Evolutionary conservation across 2,329 filamentous ascomycete genomes (phyloP), one percentile per base, ranked within the genome.

Genomic region (Aspergillus sp.): DNA sequence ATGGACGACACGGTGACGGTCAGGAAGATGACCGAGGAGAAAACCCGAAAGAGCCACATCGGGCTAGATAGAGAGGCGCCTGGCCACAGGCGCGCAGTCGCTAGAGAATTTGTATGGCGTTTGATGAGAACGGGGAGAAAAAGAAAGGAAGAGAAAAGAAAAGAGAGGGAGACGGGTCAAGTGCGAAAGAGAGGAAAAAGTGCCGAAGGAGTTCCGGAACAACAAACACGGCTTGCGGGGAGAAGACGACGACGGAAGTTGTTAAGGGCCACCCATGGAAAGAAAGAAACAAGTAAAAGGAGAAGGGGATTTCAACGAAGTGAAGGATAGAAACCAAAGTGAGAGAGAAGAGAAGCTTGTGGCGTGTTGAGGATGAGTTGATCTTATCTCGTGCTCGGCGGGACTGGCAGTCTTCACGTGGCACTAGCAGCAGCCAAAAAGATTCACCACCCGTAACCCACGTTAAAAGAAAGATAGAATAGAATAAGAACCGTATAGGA

Each of bases 1-100:
- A 99, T 94, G 57, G 91, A 96, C 70, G 97, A 88, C 69, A 97
- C 86, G 72, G 97, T 91, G 76, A 89, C 89, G 75, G 92, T 82
- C 65, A 97, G 86, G 77, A 97, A 97, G 75, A 90, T 76, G 69
- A 87, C 81, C 76, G 90, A 90, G 68, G 90, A 90, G 64, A 92
- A 70, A 71, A 88, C 82, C 71, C 88, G 87, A 74, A 92, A 85
- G 74, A 93, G 81, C 88, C 88, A 91, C 89, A 96, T 96, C 75
- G 78, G 63, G 54, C 53, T 48, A 41, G 43, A 43, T 48, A 25
- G 34, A 48, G 47, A 50, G 45, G 47, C 49, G 19, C 40, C 11
- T 17, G 40, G 19, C 19, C 16, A 21, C 19, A 17, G 19, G 50
- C 51, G 45, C 49, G 49, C 31, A n/a, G 23, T 43, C 36, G 43